phyloP scores from a whole-genome alignment of 768 basidiomycete genomes.

The Trametes cinnabarina region DNA sequence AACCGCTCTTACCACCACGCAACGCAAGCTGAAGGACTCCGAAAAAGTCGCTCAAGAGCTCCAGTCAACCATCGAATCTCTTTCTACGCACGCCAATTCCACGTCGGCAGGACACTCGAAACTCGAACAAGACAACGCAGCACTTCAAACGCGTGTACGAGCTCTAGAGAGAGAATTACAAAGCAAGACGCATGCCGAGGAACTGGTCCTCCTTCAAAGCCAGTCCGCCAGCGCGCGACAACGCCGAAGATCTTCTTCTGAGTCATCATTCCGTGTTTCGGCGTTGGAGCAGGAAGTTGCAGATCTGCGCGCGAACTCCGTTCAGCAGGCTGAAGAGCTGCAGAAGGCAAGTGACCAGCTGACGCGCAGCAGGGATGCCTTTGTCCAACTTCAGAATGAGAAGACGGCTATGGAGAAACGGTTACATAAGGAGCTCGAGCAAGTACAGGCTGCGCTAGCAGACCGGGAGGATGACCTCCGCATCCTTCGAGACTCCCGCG shows the following conservation, averaged over 20 bases:
- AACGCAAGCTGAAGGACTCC: constrained; percentile 51
- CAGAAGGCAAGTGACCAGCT: constrained; percentile 45
- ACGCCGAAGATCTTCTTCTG: constrained; percentile 58
- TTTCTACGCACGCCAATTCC: constrained; percentile 53
- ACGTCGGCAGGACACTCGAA: constrained; percentile 42
- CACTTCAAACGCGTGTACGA: constrained; percentile 54
- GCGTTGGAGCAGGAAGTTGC: constrained; percentile 56
- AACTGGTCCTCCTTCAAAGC: constrained; percentile 15
- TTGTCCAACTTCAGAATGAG: constrained; percentile 57
- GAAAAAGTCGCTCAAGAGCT: constrained; percentile 52
- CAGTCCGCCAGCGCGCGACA: constrained; percentile 18
- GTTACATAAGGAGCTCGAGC: constrained; percentile 42
- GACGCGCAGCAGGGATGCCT: constrained; percentile 40
- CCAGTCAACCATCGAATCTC: constrained; percentile 51
- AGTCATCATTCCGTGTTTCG: constrained; percentile 48
- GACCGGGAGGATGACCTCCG: constrained; percentile 61
- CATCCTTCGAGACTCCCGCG: constrained; percentile 38
- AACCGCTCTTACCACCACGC: constrained; percentile 44
- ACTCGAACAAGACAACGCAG: constrained; percentile 56
- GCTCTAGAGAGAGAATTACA: constrained; percentile 45
- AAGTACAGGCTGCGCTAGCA: constrained; percentile 44
- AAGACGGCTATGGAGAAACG: constrained; percentile 52
- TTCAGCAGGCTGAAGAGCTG: constrained; percentile 46
- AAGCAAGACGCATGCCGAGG: constrained; percentile 17
- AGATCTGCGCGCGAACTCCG: constrained; percentile 43